phyloP scores from a whole-genome alignment of 208 protist species.

The Willaertia magna region DNA sequence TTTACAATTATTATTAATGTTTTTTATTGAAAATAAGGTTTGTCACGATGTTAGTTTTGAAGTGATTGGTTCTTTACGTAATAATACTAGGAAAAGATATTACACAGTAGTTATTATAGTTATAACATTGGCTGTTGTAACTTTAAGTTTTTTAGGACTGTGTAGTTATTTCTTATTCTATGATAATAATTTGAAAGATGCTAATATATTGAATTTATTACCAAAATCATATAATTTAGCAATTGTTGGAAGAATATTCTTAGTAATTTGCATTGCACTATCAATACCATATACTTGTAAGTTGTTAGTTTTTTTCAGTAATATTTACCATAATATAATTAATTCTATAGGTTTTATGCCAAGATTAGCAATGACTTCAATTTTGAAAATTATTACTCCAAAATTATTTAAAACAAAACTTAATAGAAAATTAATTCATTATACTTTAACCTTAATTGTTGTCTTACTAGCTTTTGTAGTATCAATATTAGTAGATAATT shows the following conservation, averaged over 20 bases:
- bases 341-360: background rate
- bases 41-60: background rate
- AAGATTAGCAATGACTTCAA: too few relatives aligned
- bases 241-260: background rate
- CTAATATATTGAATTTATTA: background rate
- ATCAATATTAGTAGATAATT: background rate
- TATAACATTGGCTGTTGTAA: background rate
- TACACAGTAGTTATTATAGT: background rate
- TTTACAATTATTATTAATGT: too few relatives aligned
- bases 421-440: background rate
- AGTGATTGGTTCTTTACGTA: background rate
- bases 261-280: background rate
- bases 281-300: background rate
- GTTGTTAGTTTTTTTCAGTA: too few relatives aligned
- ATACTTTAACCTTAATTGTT: background rate
- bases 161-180: background rate
- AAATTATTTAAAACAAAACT: background rate
- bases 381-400: too few relatives aligned
- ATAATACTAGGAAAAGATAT: background rate
- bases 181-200: background rate
- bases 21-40: too few relatives aligned
- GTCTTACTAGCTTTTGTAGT: background rate
- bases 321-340: background rate
- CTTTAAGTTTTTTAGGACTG: background rate
- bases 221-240: background rate